These are phyloP conservation scores for Mikania micrantha DNA, from an alignment of 129 eudicot species.

Conservation along the genomic window DNA sequence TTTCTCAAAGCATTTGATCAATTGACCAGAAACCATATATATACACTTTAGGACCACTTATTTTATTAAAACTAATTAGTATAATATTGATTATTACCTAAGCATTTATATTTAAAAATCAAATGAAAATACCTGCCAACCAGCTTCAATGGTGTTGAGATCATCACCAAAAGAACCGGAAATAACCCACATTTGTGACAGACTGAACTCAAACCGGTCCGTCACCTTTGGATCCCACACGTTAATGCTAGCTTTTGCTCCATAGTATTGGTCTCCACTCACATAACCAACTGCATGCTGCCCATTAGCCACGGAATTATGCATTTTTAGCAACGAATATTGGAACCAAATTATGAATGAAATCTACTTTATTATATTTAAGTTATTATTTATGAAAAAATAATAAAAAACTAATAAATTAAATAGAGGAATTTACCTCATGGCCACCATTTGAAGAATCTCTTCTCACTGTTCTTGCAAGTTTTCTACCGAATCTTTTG, in stretches of 20 bases:
- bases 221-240: constrained; percentile 76
- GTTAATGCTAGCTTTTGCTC: constrained; percentile 86
- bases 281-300: constrained; percentile 96
- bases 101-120: too few relatives aligned
- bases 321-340: not conserved
- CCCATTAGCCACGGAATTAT: not conserved
- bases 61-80: too few relatives aligned
- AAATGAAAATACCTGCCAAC: constrained; percentile 83
- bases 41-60: too few relatives aligned
- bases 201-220: constrained; percentile 63
- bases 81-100: too few relatives aligned
- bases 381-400: not conserved
- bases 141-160: constrained; percentile 95
- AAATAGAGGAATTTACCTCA: constrained; percentile 43
- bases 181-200: constrained; percentile 82
- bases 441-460: constrained; percentile 70
- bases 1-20: too few relatives aligned
- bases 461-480: constrained; percentile 44
- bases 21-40: too few relatives aligned
- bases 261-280: constrained; percentile 62
- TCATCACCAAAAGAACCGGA: constrained; percentile 84
- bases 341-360: not conserved
- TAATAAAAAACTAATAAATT: too few relatives aligned
- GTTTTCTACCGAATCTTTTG: constrained; percentile 59
- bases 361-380: not conserved